A percentile compares a stretch with the other conserved stretches of the same genome.
These are phyloP conservation scores for Pythium chondricola DNA, from an alignment of 352 stramenopile genomes.

Conservation along the genomic window DNA sequence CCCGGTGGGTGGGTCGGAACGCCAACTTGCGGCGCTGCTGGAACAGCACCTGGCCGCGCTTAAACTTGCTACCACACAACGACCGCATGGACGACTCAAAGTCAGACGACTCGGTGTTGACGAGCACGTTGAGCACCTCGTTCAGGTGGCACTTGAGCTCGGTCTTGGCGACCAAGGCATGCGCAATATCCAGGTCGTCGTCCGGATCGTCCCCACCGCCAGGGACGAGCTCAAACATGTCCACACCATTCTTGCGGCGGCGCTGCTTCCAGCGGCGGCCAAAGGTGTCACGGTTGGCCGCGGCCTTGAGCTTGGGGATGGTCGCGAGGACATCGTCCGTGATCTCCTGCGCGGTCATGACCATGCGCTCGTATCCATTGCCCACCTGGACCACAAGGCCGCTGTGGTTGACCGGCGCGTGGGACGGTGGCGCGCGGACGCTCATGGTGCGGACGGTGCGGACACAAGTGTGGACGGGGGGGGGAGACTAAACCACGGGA, in stretches of 20 bases:
- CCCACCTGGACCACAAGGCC: constrained; percentile 10
- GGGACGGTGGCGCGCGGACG: neutral
- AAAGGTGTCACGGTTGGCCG: constrained; percentile 26
- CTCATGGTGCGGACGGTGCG: neutral
- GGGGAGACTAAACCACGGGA: no score
- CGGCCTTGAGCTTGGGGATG: constrained; percentile 46
- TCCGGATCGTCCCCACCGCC: constrained; percentile 13
- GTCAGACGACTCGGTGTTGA: constrained; percentile 32
- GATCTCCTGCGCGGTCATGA: constrained; percentile 47
- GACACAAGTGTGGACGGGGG: neutral
- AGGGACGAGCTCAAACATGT: constrained; percentile 38
- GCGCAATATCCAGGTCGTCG: constrained; percentile 43
- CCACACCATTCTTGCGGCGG: constrained; percentile 28
- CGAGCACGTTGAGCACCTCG: constrained; percentile 50
- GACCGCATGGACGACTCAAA: constrained; percentile 47
- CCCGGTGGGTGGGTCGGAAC: neutral
- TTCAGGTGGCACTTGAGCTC: constrained; percentile 57
- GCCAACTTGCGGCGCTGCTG: constrained; percentile 33
- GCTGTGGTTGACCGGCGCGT: neutral
- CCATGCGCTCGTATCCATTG: constrained; percentile 16
- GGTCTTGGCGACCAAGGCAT: constrained; percentile 42
- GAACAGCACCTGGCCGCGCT: constrained; percentile 39
- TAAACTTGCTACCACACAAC: constrained; percentile 45
- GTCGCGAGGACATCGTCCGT: constrained; percentile 53
- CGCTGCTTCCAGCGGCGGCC: constrained; percentile 31